These are phyloP conservation scores for Trypanosoma platydactyli DNA, from an alignment of 208 protist species.

Conservation along the genomic window DNA sequence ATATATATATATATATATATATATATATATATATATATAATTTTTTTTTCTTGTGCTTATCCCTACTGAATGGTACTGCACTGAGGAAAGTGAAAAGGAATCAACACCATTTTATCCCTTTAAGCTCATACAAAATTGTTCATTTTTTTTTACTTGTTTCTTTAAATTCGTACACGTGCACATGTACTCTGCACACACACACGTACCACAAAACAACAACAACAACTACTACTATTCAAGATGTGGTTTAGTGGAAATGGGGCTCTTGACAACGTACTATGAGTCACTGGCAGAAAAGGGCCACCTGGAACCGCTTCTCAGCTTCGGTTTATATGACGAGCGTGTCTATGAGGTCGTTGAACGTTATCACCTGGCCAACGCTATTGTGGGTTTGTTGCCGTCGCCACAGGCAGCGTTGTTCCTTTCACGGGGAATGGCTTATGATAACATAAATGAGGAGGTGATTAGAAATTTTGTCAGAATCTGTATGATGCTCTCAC, in stretches of 20 bases:
- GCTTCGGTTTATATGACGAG: conserved; percentile 82
- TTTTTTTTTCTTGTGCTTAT: neutral
- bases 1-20: neutral
- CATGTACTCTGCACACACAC: too few species aligned
- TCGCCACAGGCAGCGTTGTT: conserved; percentile 65
- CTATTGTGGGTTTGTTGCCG: conserved; percentile 61
- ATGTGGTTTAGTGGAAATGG: conserved; percentile 33
- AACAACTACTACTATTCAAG: neutral
- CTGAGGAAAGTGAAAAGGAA: too few species aligned
- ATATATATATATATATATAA: neutral
- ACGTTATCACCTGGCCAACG: conserved; percentile 53
- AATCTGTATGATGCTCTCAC: conserved; percentile 85
- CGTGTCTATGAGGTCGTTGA: conserved; percentile 89
- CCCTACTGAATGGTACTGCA: conserved; percentile 1
- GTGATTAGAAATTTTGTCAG: conserved; percentile 81
- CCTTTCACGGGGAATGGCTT: conserved; percentile 81
- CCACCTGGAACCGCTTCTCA: conserved; percentile 55
- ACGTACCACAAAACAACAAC: neutral
- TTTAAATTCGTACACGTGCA: neutral
- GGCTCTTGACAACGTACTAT: conserved; percentile 58
- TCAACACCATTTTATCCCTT: neutral
- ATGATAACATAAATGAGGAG: conserved; percentile 70
- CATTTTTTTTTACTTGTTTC: conserved; percentile 10
- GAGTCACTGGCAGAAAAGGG: conserved; percentile 65
- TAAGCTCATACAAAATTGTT: neutral